Evolutionary conservation across 2,329 filamentous ascomycete genomes (phyloP), one percentile per base, ranked within the genome.

Genomic region (Epichloe hybrida): DNA sequence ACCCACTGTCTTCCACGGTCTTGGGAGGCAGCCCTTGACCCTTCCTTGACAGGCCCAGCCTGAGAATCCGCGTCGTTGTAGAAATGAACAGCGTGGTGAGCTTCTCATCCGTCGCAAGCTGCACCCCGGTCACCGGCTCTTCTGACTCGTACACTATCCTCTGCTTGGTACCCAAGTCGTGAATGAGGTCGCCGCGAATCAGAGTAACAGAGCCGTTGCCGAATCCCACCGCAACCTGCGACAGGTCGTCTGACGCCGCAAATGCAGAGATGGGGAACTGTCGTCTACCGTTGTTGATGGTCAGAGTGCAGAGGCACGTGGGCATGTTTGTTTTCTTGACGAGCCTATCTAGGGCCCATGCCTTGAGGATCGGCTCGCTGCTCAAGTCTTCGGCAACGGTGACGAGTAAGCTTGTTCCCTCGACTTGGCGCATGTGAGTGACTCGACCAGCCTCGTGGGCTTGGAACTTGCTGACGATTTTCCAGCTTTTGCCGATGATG

Each of bases 191-290:
- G 54, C 94, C 93, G 52, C 93, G 80, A 52, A 98, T 87, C 31
- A 98, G 83, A 0, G 89, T 95, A 12, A 98, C 91, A 1, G 90
- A 83, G 7, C 93, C 93, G 67, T 98, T 97, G 12, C 85, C 93
- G 64, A 98, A 98, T 5, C 93, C 94, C 6, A 97, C 86, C 4
- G 91, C 93, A 31, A 97, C 79, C 70, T 98, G 93, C 4, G 87
- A 87, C 23, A 98, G 73, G 66, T 97, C 90, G 46, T 89, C 85
- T 31, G 93, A 80, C 0, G 88, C 85, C 12, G 89, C 80, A 59
- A 98, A 93, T 1, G 91, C 89, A 8, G 89, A 94, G 55, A 96
- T 86, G 80, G 93, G 93, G 66, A 96, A 97, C 59, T 86, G 88
- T 64, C 91, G 89, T 64, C 87, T 80, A 40, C 86, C 89, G 70